phyloP scores from a whole-genome alignment of 805 yeast genomes.

The Ogataea philodendri region DNA sequence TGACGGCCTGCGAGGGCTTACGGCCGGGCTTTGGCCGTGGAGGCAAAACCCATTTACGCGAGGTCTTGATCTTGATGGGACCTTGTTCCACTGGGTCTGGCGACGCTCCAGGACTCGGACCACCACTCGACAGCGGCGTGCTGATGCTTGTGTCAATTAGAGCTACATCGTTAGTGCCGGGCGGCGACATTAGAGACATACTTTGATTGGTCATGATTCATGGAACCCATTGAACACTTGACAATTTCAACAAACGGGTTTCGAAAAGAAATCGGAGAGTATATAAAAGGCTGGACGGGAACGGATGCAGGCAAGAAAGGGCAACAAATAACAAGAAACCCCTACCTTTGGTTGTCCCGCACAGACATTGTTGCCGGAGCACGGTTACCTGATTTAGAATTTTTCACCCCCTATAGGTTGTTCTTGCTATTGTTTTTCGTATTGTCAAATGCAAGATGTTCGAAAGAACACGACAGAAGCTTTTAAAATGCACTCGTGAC shows the following conservation, averaged over 20 bases:
- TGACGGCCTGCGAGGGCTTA: conserved; percentile 39
- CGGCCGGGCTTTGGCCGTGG: conserved; percentile 80
- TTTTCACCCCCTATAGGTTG: conserved; percentile 9
- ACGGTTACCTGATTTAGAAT: conserved; percentile 7
- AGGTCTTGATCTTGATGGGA: conserved; percentile 47
- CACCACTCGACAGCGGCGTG: conserved; percentile 12
- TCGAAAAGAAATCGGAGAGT: conserved; percentile 11
- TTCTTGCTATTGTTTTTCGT: conserved; percentile 1
- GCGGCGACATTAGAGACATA: conserved; percentile 1
- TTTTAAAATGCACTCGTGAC: conserved; percentile 6
- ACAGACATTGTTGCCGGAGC: conserved; percentile 4
- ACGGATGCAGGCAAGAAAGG: conserved; percentile 9
- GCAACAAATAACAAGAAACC: conserved; percentile 9
- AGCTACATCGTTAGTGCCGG: conserved; percentile 6
- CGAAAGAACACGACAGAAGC: conserved; percentile 4
- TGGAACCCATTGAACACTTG: conserved; percentile 10
- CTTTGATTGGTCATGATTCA: conserved; percentile 11
- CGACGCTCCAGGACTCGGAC: conserved; percentile 15
- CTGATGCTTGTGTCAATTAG: conserved; percentile 10
- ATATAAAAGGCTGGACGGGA: conserved; percentile 15
- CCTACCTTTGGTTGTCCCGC: conserved; percentile 11
- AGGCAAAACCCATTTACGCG: conserved; percentile 81
- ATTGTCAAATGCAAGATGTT: conserved; percentile 8
- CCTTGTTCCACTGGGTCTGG: conserved; percentile 12
- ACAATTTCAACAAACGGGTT: too few relatives aligned